phyloP scores from a whole-genome alignment of 2,329 filamentous ascomycete species.

The Emmonsia crescens region DNA sequence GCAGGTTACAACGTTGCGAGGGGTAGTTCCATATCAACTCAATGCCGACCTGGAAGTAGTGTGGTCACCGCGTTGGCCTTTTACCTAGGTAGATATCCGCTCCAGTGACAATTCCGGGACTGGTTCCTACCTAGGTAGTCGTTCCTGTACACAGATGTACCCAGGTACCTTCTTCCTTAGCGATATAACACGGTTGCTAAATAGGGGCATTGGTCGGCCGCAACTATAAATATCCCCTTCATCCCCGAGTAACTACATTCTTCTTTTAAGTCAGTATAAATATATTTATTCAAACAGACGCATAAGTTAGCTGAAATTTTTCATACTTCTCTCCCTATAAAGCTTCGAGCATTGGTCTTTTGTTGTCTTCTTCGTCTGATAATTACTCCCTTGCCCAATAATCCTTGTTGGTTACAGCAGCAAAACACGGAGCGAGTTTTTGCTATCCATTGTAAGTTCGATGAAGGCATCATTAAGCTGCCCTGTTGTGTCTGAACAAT shows the following conservation, averaged over 20 bases:
- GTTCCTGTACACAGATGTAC: not conserved
- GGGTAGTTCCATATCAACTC: not conserved
- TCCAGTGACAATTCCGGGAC: not conserved
- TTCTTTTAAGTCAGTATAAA: not conserved
- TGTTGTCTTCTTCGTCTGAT: not conserved
- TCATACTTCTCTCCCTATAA: not conserved
- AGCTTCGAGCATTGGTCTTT: not conserved
- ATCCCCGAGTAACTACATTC: not conserved
- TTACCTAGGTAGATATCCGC: not conserved
- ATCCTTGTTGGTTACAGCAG: not conserved
- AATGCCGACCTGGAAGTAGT: not conserved
- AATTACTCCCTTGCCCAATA: not conserved
- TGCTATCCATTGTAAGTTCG: conserved; percentile 1
- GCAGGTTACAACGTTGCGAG: not conserved
- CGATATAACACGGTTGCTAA: not conserved
- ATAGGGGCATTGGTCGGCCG: not conserved
- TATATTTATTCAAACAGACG: not conserved
- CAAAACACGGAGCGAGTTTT: not conserved
- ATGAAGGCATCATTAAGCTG: not conserved
- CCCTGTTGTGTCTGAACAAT: not conserved
- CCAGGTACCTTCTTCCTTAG: not conserved
- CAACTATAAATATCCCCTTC: conserved; percentile 3
- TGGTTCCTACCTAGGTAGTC: not conserved
- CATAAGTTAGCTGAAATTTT: not conserved
- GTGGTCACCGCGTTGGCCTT: not conserved